These are phyloP conservation scores for Rhizopus sp. DNA, from an alignment of 371 early-diverging fungal species.

Conservation along the genomic window DNA sequence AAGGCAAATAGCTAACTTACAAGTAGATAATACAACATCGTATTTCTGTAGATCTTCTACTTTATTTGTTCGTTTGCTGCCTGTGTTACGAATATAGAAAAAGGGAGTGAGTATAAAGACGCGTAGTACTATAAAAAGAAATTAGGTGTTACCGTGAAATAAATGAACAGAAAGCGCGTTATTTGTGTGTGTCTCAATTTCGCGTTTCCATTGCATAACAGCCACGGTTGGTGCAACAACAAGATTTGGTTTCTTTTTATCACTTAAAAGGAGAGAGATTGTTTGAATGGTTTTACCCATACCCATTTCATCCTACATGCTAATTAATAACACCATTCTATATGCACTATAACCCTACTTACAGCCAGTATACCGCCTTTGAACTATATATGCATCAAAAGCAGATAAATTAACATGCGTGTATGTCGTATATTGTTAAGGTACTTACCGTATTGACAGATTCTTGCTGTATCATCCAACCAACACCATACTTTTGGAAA, in stretches of 20 bases:
- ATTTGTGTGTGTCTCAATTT: conserved; percentile 75
- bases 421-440: neutral
- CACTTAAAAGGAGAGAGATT: conserved; percentile 79
- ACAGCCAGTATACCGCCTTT: conserved; percentile 83
- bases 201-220: conserved; percentile 87
- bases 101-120: neutral
- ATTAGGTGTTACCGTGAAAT: conserved; percentile 62
- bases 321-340: neutral
- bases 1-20: conserved; percentile 30
- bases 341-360: conserved; percentile 13
- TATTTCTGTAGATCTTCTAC: conserved; percentile 54
- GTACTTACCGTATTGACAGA: conserved; percentile 38
- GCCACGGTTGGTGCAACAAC: conserved; percentile 89
- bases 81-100: neutral
- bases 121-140: neutral
- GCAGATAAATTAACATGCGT: neutral
- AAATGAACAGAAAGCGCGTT: conserved; percentile 65
- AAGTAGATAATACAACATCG: conserved; percentile 89
- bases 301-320: conserved; percentile 87
- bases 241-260: conserved; percentile 73
- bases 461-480: conserved; percentile 85
- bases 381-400: conserved; percentile 48
- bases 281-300: conserved; percentile 99
- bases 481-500: conserved; percentile 86
- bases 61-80: conserved; percentile 51